Evolutionary conservation across 2,329 filamentous ascomycete species (phyloP), one percentile per base, ranked within the genome.

Genomic region (Fusarium sp.): DNA sequence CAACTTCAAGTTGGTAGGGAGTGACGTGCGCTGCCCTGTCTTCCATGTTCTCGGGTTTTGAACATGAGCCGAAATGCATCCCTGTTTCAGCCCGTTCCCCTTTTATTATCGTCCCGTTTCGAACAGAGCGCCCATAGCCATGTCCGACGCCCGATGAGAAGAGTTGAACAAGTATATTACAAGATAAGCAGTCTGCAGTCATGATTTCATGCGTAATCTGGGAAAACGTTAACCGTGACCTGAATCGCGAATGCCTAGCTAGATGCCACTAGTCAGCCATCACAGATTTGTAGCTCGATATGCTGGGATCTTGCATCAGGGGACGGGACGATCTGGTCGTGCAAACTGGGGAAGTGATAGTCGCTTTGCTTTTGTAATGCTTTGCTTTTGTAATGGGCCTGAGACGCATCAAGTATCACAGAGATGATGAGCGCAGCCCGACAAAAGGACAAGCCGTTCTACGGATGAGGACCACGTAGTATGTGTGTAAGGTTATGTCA

Each of bases 271-370:
- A 47, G 39, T 28, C 48, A 26, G 51, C 66, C 62, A 58, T 67
- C 39, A 62, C 66, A 63, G 63, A 68, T 55, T 55, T 41, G 34
- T 69, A 61, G 68, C 57, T 60, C 65, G 58, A 72, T 62, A 70
- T 55, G 45, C 41, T 65, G 59, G 50, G 74, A 76, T 76, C 74
- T 75, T 60, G 66, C 72, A 72, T 70, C 59, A 61, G 62, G 64
- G 56, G 61, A 65, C 74, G 74, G 74, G 74, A 75, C 69, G 74
- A 76, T 76, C 74, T 77, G 62, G 56, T 41, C 42, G 66, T 60
- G 67, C 66, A 58, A 60, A 55, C 63, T 62, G 71, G 70, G 70
- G 68, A 62, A 62, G 44, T 54, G 47, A 38, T 38, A 50, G 60
- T 55, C 64, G 39, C 41, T 70, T 70, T 68, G 41, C 51, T 67